Percentiles rank a stretch among this genome's conserved stretches.
These are phyloP conservation scores for Colletotrichum sp. DNA, from an alignment of 2,329 filamentous ascomycete genomes.

Conservation along the genomic window DNA sequence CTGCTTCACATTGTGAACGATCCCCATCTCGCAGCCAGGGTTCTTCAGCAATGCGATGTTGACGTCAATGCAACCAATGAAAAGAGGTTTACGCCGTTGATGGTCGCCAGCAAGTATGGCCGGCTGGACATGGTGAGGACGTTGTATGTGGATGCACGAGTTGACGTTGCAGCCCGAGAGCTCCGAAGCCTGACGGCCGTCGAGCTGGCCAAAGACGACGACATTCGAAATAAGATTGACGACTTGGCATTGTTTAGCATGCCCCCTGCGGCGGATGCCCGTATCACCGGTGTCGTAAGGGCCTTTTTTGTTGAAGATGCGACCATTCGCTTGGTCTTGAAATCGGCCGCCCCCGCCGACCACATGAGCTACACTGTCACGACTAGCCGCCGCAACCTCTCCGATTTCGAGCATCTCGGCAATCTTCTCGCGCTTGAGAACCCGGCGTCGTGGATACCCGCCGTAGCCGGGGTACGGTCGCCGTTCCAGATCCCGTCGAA, in stretches of 20 bases:
- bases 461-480: constrained; percentile 76
- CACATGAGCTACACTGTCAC: constrained; percentile 90
- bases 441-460: constrained; percentile 93
- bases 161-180: constrained; percentile 85
- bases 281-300: constrained; percentile 90
- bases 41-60: constrained; percentile 87
- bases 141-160: constrained; percentile 84
- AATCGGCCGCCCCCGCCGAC: constrained; percentile 87
- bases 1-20: constrained; percentile 96
- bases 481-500: constrained; percentile 94
- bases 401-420: constrained; percentile 90
- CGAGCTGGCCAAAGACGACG: constrained; percentile 96
- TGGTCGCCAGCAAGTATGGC: constrained; percentile 99
- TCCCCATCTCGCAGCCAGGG: constrained; percentile 72
- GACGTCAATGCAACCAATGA: constrained; percentile 96
- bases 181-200: constrained; percentile 89
- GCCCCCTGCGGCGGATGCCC: constrained; percentile 72
- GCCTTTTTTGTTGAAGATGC: constrained; percentile 98
- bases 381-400: constrained; percentile 85
- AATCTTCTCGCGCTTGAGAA: constrained; percentile 86
- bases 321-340: constrained; percentile 89
- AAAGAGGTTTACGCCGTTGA: constrained; percentile 91
- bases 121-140: constrained; percentile 90
- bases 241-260: constrained; percentile 86
- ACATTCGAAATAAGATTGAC: constrained; percentile 94